These are phyloP conservation scores for Magnusiomyces starmeri DNA, from an alignment of 1,139 yeast species.

Conservation along the genomic window DNA sequence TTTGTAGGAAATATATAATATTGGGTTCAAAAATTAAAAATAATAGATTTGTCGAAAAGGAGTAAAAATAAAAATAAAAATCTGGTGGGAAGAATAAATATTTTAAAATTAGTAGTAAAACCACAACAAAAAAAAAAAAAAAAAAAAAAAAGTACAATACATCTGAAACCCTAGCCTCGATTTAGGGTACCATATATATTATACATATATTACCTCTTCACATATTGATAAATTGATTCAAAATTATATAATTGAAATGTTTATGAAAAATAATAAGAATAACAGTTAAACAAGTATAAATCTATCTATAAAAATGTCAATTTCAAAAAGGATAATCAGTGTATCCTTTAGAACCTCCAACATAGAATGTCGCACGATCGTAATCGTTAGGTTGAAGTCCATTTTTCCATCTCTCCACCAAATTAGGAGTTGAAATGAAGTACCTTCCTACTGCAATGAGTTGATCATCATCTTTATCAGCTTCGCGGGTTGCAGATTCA, in stretches of 20 bases:
- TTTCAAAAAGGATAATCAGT: slow-evolving; percentile 8
- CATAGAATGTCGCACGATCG: slow-evolving; percentile 3
- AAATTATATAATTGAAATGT: too few relatives aligned
- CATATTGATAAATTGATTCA: too few relatives aligned
- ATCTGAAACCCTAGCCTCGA: neutral
- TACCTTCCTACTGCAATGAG: slow-evolving; percentile 29
- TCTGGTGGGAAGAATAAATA: neutral
- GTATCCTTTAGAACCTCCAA: slow-evolving; percentile 16
- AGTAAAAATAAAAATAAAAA: neutral
- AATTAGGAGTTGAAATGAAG: slow-evolving; percentile 8
- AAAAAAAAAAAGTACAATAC: neutral
- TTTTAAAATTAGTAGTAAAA: neutral
- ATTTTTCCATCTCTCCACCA: slow-evolving; percentile 4
- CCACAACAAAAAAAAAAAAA: neutral
- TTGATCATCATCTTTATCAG: slow-evolving; percentile 35
- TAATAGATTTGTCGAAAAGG: neutral
- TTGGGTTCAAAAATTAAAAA: too few relatives aligned
- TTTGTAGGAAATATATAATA: neutral
- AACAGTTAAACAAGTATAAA: too few relatives aligned
- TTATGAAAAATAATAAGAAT: too few relatives aligned
- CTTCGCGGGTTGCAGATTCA: slow-evolving; percentile 24
- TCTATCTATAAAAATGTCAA: neutral
- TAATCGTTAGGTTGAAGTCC: neutral
- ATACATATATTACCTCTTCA: too few relatives aligned
- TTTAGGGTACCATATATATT: too few relatives aligned